Conservation (phyloP, 495 filamentous ascomycete species). For the Lophiostoma macrostomum region DNA sequence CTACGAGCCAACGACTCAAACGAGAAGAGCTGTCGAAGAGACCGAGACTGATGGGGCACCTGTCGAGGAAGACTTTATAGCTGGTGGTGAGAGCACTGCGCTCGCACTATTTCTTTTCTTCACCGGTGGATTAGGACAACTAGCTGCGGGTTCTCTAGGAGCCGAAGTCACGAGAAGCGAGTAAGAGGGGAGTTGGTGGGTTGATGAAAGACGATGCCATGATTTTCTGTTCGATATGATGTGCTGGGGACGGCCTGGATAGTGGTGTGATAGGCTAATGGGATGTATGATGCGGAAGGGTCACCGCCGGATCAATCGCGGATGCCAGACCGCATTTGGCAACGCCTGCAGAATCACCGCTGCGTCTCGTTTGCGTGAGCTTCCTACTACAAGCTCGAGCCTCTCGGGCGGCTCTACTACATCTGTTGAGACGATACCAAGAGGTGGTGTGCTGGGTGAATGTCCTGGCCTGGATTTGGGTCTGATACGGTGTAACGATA, state of each 20-base stretch:
- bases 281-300: no score
- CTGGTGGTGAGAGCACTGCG: constrained; percentile 27
- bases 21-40: constrained; percentile 7
- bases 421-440: no score
- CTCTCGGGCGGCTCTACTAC: no score
- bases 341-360: no score
- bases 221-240: no score
- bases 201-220: not conserved
- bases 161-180: constrained; percentile 19
- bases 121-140: constrained; percentile 23
- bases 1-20: constrained; percentile 12
- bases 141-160: constrained; percentile 25
- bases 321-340: no score
- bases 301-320: no score
- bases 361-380: no score
- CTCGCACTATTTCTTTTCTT: constrained; percentile 18
- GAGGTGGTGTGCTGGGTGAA: no score
- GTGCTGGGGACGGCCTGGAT: not conserved
- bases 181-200: not conserved
- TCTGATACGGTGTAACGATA: no score
- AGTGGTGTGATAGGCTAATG: not conserved
- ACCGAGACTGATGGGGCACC: constrained; percentile 21
- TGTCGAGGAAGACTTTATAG: constrained; percentile 13
- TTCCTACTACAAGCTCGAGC: no score
- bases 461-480: no score